Base-by-base conservation (phyloP, 139 green algal genomes). In the Spirogloea muscicola region DNA sequence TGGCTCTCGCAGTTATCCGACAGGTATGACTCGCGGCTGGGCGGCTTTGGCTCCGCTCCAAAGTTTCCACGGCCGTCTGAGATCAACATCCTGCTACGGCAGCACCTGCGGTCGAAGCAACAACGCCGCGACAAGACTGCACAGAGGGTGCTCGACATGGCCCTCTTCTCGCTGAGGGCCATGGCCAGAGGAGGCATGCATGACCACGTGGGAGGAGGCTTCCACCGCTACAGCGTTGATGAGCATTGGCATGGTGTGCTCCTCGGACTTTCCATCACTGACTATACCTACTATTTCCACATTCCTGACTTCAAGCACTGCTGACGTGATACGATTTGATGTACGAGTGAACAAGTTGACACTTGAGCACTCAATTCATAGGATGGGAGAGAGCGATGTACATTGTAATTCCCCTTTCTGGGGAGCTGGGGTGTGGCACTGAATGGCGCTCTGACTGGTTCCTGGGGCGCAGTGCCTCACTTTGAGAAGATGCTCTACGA, bases 401-500 rank as follows among this genome's bases (percentile, higher is more conserved):
- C 44, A 16, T 52, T 52, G 44, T 16, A 13, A 52, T 52, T 10
- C 44, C 44, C 16, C 44, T 10, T 52, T 52, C 44, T 25, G 44
- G 10, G 13, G 44, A 52, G 13, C 44, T 52, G 44, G 44, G 13
- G 13, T 52, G 10, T 52, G 44, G 13, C 13, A 52, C 16, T 52
- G 44, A 52, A 52, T 25, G n/a, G n/a, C n/a, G n/a, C n/a, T n/a
- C n/a, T n/a, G n/a, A n/a, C 18, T 65, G 31, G 51, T 73, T 82
- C 51, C 3, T n/a, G 46, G 41, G 89, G 82, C 79, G 85, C 92
- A 58, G 85, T 96, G 31, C 90, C 90, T 1, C 91, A 96, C 59
- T 96, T 96, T 84, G 91, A 96, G 68, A 96, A 95, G 77, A 95
- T 95, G 87, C 74, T 91, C 51, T 94, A 95, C 55, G 91, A 96